A percentile compares a stretch with the other conserved stretches of the same genome.
phyloP scores from a whole-genome alignment of 2,329 filamentous ascomycete species.

The Sordariomycetes sp. region DNA sequence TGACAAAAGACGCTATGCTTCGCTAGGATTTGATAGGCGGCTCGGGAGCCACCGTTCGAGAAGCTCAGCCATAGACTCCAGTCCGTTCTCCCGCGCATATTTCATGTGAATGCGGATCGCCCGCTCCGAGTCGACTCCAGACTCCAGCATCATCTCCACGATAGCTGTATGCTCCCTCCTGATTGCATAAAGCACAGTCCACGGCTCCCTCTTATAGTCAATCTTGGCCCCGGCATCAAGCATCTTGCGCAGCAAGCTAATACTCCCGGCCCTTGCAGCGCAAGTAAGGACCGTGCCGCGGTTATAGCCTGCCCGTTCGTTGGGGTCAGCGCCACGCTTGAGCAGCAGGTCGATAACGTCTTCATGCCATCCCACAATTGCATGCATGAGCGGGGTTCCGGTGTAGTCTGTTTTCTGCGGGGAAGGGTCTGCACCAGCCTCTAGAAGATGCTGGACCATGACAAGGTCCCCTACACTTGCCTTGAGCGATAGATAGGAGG shows the following conservation, averaged over 20 bases:
- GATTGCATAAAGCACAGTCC: background rate
- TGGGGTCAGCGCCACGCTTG: background rate
- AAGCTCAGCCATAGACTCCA: conserved; percentile 1
- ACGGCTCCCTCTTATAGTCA: background rate
- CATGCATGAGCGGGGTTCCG: background rate
- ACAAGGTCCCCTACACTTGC: background rate
- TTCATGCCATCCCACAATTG: background rate
- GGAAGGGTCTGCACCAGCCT: background rate
- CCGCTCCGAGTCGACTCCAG: background rate
- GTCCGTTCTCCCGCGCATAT: background rate
- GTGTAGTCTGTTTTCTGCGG: background rate
- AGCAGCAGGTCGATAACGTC: background rate
- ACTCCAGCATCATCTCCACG: background rate
- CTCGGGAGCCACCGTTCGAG: background rate
- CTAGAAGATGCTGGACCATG: background rate
- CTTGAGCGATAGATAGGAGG: background rate
- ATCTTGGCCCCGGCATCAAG: background rate
- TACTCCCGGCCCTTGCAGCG: background rate
- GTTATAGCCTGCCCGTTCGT: background rate
- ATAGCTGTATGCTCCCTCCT: background rate
- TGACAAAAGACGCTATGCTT: background rate
- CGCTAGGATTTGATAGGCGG: background rate
- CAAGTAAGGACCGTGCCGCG: background rate
- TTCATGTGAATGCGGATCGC: background rate
- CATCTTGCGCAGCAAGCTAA: background rate